Evolutionary conservation across 495 filamentous ascomycete genomes (phyloP).

Genomic region (Evernia prunastri): DNA sequence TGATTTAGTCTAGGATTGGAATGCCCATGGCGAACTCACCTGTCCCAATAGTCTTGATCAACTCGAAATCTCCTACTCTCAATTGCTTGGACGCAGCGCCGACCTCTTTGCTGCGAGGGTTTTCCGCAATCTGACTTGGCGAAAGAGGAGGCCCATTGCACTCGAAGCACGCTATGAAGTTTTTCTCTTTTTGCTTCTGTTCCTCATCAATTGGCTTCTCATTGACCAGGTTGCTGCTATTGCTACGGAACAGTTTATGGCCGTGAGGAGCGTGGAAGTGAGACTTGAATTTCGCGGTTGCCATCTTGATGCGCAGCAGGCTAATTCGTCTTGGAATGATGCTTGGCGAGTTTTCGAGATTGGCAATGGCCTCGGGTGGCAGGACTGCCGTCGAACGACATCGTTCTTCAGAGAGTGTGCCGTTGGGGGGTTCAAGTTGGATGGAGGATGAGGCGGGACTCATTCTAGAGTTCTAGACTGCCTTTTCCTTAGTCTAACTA

Average conservation of each 20-base stretch:
- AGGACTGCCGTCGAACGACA: conserved; percentile 18
- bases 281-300: conserved; percentile 26
- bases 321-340: conserved; percentile 22
- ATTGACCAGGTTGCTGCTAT: conserved; percentile 19
- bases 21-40: conserved; percentile 43
- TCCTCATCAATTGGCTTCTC: conserved; percentile 38
- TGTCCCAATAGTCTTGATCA: conserved; percentile 86
- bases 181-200: conserved; percentile 35
- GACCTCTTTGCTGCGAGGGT: conserved; percentile 51
- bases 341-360: conserved; percentile 24
- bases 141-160: conserved; percentile 47
- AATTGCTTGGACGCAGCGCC: conserved; percentile 50
- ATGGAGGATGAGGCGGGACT: conserved; percentile 15
- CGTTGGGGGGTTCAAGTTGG: conserved; percentile 1
- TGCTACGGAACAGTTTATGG: conserved; percentile 24
- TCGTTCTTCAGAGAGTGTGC: conserved; percentile 12
- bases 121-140: conserved; percentile 47
- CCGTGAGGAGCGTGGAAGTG: conserved; percentile 25
- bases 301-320: conserved; percentile 25
- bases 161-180: conserved; percentile 40
- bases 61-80: conserved; percentile 66
- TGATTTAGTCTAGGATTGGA: conserved; percentile 18
- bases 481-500: conserved; percentile 8
- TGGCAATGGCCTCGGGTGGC: conserved; percentile 20
- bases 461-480: conserved; percentile 15